These are phyloP conservation scores for Gossypium ekmanianum DNA, from an alignment of 345 rosid species.

Conservation along the genomic window DNA sequence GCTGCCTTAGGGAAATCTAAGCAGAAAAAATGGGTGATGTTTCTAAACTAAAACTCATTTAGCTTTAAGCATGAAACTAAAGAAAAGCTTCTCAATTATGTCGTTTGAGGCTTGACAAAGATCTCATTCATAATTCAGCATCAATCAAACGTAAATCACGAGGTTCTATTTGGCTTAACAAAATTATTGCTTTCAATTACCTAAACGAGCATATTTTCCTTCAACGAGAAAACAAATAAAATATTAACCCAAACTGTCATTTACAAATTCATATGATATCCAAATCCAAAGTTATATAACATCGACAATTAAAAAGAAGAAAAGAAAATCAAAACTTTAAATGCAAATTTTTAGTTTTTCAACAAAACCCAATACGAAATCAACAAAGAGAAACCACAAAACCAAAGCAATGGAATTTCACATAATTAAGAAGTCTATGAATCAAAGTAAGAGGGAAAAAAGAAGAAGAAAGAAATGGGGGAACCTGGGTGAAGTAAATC, in stretches of 20 bases:
- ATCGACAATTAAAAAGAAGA: neutral
- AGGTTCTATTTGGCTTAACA: neutral
- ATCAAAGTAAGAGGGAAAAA: neutral
- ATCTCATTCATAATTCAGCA: neutral
- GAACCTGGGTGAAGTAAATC: slow-evolving; percentile 90
- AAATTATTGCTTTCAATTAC: neutral
- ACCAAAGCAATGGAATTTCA: neutral
- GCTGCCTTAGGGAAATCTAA: neutral
- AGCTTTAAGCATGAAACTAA: neutral
- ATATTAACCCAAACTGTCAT: neutral
- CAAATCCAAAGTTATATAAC: neutral
- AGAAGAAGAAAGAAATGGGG: neutral
- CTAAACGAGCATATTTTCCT: neutral
- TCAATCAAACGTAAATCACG: neutral
- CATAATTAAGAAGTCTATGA: neutral
- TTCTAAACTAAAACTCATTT: neutral
- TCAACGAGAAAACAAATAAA: neutral
- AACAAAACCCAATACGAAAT: neutral
- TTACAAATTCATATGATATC: neutral
- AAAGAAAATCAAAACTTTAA: neutral
- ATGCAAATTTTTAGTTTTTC: neutral
- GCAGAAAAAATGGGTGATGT: neutral
- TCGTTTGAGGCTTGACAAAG: neutral
- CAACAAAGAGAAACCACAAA: neutral
- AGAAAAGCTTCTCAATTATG: neutral